Evolutionary conservation across 2,329 filamentous ascomycete genomes (phyloP).

Genomic region (Xylaria sp.): DNA sequence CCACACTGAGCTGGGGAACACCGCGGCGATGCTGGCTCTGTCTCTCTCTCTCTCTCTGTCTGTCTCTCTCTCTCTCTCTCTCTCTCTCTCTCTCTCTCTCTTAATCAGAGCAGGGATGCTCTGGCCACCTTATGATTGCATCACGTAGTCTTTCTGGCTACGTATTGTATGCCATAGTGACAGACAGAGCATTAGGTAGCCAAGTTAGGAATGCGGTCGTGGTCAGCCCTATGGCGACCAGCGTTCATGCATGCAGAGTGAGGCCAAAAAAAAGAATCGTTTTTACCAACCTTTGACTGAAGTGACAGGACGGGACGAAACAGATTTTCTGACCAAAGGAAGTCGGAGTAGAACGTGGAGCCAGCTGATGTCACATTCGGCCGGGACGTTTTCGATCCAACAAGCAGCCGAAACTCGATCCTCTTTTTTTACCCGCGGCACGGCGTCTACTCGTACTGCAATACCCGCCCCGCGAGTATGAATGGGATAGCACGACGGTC

Average conservation of each 20-base stretch:
- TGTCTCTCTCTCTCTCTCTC: too few species aligned
- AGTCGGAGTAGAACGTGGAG: slow-evolving; percentile 3
- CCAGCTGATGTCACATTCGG: slow-evolving; percentile 6
- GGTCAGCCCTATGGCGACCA: slow-evolving; percentile 15
- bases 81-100: background rate
- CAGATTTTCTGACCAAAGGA: background rate
- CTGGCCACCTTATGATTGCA: slow-evolving; percentile 8
- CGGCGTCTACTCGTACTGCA: background rate
- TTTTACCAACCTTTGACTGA: slow-evolving; percentile 1
- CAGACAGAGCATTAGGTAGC: background rate
- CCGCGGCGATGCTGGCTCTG: slow-evolving; percentile 1
- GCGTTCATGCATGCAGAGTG: slow-evolving; percentile 8
- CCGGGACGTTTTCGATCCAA: slow-evolving; percentile 1
- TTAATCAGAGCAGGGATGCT: slow-evolving; percentile 2
- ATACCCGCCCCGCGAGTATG: background rate
- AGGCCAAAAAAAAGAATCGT: slow-evolving; percentile 1
- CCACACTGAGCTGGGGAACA: slow-evolving; percentile 1
- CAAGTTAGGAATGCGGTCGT: background rate
- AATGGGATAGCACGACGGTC: background rate
- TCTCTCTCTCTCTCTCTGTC: background rate
- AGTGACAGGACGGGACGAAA: background rate
- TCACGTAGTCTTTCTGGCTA: background rate
- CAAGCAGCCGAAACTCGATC: background rate
- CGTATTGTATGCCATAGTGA: background rate
- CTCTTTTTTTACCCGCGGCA: background rate